Evolutionary conservation across 1,284 basidiomycete genomes (phyloP).

Genomic region (Trichosporon coremiiforme): DNA sequence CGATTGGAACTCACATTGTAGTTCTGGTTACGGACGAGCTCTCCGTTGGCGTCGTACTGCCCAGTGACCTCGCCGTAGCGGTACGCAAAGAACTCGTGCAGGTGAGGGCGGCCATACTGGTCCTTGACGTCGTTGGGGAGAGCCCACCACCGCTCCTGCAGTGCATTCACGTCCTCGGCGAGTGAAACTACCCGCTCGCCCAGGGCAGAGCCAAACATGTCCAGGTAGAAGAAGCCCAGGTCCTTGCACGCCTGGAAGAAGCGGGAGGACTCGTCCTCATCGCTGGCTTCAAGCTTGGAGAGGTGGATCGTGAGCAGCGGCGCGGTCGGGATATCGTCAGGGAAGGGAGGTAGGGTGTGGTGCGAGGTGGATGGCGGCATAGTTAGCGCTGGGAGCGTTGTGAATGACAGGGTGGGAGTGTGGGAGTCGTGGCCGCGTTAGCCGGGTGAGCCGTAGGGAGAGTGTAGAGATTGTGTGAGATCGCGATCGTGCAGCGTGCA

Average conservation of each 20-base stretch:
- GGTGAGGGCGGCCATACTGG: constrained; percentile 30
- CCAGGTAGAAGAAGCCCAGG: constrained; percentile 46
- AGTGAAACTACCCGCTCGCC: constrained; percentile 35
- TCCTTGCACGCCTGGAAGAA: constrained; percentile 36
- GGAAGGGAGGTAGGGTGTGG: constrained; percentile 36
- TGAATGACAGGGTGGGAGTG: not conserved
- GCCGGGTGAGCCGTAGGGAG: not conserved
- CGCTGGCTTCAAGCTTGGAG: constrained; percentile 32
- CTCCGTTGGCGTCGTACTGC: constrained; percentile 25
- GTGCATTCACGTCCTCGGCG: constrained; percentile 34
- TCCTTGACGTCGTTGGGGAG: constrained; percentile 39
- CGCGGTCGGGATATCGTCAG: constrained; percentile 32
- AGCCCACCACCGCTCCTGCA: constrained; percentile 37
- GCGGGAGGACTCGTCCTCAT: constrained; percentile 28
- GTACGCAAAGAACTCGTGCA: constrained; percentile 38
- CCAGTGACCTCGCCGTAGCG: constrained; percentile 28
- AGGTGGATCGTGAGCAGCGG: constrained; percentile 38
- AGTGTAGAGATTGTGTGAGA: not conserved
- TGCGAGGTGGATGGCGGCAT: constrained; percentile 33
- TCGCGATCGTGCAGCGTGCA: too few relatives aligned
- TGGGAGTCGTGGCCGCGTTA: not conserved
- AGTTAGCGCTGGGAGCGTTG: not conserved
- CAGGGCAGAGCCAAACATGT: constrained; percentile 34
- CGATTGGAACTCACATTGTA: constrained; percentile 34
- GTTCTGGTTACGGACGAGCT: constrained; percentile 30